Evolutionary conservation across 768 basidiomycete genomes (phyloP), one percentile per base, ranked within the genome.

Genomic region (Amanita jacksonii): DNA sequence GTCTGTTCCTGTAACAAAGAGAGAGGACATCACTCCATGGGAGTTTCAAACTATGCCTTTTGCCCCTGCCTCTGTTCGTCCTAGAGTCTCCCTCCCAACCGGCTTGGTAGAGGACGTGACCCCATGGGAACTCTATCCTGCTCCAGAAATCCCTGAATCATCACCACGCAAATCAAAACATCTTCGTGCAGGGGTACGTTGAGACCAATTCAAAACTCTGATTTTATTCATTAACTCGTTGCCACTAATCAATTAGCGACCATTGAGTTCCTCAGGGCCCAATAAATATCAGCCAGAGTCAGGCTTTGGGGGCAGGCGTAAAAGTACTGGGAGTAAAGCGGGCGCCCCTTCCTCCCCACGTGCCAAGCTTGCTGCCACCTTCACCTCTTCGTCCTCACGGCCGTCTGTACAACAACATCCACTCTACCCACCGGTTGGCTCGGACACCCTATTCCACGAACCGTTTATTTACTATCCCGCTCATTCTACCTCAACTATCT

Each of bases 1-100:
- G 10, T 45, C 44, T 8, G 28, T 32, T 7, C 41, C 24, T n/a
- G 9, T 43, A n/a, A 25, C 48, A 13, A 54, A 61, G 12, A 47
- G 59, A 45, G 62, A 65, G 44, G 65, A 66, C 27, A 65, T 67
- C 33, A 64, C 63, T 4, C 64, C 64, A 37, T 65, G 64, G 66
- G 65, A 68, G 51, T 55, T 68, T 13, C 55, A 55, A 38, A 49
- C 56, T 13, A 47, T 28, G 20, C 54, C 57, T 32, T 43, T 38
- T 12, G 33, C 30, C 40, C 50, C 43, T 48, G 51, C 35, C 43
- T 49, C 46, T 8, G 41, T 47, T 15, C 50, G 48, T 24, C 30
- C 52, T 5, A 45, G 51, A 28, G 16, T 40, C 18, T 49, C 46
- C 9, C 18, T 46, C 9, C 4, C 34, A 4, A 52, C 54, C 3